Evolutionary conservation across 2,329 filamentous ascomycete genomes (phyloP).

Genomic region (Fusarium torreyae): DNA sequence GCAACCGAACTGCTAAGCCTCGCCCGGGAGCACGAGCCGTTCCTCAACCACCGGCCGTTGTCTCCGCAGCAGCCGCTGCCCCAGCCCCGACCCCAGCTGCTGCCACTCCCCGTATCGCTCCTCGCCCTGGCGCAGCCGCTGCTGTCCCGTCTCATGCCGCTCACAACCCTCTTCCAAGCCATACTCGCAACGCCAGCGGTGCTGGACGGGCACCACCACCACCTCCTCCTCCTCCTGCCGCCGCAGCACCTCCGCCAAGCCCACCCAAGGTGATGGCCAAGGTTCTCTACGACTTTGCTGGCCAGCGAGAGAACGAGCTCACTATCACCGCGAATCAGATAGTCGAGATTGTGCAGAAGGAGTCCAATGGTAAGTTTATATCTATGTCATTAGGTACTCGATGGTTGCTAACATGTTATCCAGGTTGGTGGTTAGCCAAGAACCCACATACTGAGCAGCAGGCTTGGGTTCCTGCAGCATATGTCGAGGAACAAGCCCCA

Average conservation of each 20-base stretch:
- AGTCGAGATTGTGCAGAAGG: constrained; percentile 92
- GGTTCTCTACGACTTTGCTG: constrained; percentile 92
- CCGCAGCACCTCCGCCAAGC: constrained; percentile 65
- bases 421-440: constrained; percentile 97
- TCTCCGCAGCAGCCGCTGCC: constrained; percentile 48
- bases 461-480: constrained; percentile 95
- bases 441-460: constrained; percentile 71
- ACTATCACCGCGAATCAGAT: constrained; percentile 84
- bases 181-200: constrained; percentile 69
- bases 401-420: constrained; percentile 52
- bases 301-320: constrained; percentile 88
- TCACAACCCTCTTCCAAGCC: constrained; percentile 59
- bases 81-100: constrained; percentile 45
- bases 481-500: constrained; percentile 86
- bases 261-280: constrained; percentile 84
- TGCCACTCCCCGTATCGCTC: constrained; percentile 30
- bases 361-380: constrained; percentile 83
- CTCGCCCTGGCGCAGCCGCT: constrained; percentile 19
- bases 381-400: not conserved
- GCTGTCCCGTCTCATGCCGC: constrained; percentile 34
- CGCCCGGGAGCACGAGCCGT: constrained; percentile 58
- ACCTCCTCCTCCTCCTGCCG: constrained; percentile 73
- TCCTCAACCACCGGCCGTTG: constrained; percentile 55
- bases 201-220: constrained; percentile 73
- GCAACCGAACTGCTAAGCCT: constrained; percentile 62